Evolutionary conservation across 495 filamentous ascomycete species (phyloP).

Genomic region (Lasiosphaeriaceae sp.): DNA sequence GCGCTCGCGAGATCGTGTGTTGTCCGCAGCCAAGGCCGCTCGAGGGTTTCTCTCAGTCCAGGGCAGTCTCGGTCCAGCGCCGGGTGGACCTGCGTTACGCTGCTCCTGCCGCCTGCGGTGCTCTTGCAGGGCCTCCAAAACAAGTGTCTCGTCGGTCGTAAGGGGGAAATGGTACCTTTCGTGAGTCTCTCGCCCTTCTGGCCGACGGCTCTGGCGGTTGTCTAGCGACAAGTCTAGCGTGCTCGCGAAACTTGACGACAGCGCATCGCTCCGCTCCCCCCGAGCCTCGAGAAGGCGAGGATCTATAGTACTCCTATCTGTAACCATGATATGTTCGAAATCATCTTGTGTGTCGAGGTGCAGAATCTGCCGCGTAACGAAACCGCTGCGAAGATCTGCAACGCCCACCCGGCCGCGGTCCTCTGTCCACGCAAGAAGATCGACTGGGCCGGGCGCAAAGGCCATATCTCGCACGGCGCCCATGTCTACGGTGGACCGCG

Average conservation of each 20-base stretch:
- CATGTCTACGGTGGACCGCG: constrained; percentile 52
- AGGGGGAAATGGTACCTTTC: constrained; percentile 36
- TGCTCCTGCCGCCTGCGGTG: constrained; percentile 44
- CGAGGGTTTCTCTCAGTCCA: constrained; percentile 12
- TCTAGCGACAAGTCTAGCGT: constrained; percentile 14
- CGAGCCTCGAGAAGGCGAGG: constrained; percentile 40
- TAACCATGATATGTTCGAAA: constrained; percentile 43
- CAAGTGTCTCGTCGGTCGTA: constrained; percentile 42
- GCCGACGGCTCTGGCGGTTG: constrained; percentile 8
- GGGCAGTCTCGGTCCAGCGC: constrained; percentile 3
- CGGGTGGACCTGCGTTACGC: constrained; percentile 8
- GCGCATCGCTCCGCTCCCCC: constrained; percentile 29
- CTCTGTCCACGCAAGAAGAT: constrained; percentile 91
- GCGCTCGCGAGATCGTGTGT: constrained; percentile 16
- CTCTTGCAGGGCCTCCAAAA: constrained; percentile 45
- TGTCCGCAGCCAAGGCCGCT: constrained; percentile 2
- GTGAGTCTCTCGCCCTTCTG: constrained; percentile 22
- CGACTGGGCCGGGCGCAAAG: constrained; percentile 85
- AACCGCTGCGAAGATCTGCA: constrained; percentile 75
- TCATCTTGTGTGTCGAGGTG: constrained; percentile 57
- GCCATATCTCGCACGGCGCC: constrained; percentile 88
- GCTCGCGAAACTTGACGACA: constrained; percentile 13
- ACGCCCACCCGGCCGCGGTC: constrained; percentile 80
- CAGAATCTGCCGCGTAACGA: constrained; percentile 71
- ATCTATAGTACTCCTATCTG: constrained; percentile 47